Evolutionary conservation across 2,329 filamentous ascomycete species (phyloP).

Genomic region (Ophiocordyceps australis): DNA sequence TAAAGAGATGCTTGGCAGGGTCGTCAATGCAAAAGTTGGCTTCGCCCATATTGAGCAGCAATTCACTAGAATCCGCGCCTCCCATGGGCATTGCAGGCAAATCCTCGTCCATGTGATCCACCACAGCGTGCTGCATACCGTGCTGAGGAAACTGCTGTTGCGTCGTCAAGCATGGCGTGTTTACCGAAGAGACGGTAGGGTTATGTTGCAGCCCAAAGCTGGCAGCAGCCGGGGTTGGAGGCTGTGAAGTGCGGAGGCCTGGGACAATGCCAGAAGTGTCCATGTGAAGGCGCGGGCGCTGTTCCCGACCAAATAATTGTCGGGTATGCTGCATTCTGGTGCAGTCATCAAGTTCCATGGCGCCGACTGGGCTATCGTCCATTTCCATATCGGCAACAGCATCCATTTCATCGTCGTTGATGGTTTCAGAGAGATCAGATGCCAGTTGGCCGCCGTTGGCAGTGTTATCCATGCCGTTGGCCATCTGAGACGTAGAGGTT

Average conservation of each 20-base stretch:
- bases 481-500: conserved; percentile 18
- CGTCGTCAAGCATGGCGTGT: conserved; percentile 78
- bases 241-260: conserved; percentile 69
- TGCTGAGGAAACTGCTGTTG: conserved; percentile 50
- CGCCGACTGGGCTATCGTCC: conserved; percentile 63
- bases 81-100: conserved; percentile 46
- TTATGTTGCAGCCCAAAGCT: conserved; percentile 76
- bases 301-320: conserved; percentile 48
- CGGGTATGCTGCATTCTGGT: conserved; percentile 52
- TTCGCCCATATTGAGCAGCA: conserved; percentile 21
- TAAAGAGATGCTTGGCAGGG: conserved; percentile 84
- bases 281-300: conserved; percentile 57
- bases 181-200: conserved; percentile 91
- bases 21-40: conserved; percentile 62
- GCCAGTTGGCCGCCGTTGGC: conserved; percentile 18
- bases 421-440: conserved; percentile 18
- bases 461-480: conserved; percentile 10
- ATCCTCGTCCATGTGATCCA: conserved; percentile 52
- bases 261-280: conserved; percentile 60
- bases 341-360: conserved; percentile 44
- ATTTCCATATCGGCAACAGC: conserved; percentile 91
- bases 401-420: conserved; percentile 49
- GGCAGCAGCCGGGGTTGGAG: conserved; percentile 63
- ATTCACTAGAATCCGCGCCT: conserved; percentile 36
- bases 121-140: conserved; percentile 36